Conservation (phyloP, 2,329 filamentous ascomycete genomes). For the Hymenoscyphus fraxineus region DNA sequence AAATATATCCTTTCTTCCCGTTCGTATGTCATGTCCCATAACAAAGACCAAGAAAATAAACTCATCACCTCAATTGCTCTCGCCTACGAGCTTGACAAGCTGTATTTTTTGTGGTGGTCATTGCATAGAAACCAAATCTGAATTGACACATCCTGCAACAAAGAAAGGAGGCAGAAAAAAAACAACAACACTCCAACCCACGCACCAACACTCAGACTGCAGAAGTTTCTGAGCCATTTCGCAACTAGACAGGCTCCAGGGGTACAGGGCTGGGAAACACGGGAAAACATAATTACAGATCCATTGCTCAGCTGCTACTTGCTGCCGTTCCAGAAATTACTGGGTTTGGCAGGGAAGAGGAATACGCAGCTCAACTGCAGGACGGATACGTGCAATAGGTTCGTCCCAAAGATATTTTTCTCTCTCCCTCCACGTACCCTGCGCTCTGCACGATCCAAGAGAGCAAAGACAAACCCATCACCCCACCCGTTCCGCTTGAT, state of each 20-base stretch:
- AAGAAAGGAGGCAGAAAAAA: conserved; percentile 17
- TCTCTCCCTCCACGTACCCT: conserved; percentile 11
- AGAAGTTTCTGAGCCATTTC: conserved; percentile 23
- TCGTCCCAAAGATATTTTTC: conserved; percentile 30
- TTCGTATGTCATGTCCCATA: conserved; percentile 19
- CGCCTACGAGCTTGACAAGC: conserved; percentile 15
- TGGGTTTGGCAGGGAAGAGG: conserved; percentile 23
- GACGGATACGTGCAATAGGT: conserved; percentile 36
- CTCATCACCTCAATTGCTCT: conserved; percentile 6
- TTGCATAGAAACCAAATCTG: conserved; percentile 11
- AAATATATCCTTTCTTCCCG: conserved; percentile 28
- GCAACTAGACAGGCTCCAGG: conserved; percentile 22
- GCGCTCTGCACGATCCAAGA: conserved; percentile 27
- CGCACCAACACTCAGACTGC: conserved; percentile 14
- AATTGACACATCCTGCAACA: conserved; percentile 28
- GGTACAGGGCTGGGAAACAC: conserved; percentile 27
- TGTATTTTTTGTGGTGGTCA: conserved; percentile 15
- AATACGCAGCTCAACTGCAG: conserved; percentile 25
- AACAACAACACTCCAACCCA: not conserved
- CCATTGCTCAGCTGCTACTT: conserved; percentile 20
- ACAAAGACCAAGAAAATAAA: conserved; percentile 27
- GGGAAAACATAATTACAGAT: conserved; percentile 16
- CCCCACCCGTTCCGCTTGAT: conserved; percentile 22
- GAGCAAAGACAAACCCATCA: conserved; percentile 32
- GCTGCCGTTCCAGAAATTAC: conserved; percentile 30